Percentiles rank a stretch among this genome's conserved stretches.
Conservation (phyloP, 805 yeast genomes). For the Nakazawaea anatomiae region DNA sequence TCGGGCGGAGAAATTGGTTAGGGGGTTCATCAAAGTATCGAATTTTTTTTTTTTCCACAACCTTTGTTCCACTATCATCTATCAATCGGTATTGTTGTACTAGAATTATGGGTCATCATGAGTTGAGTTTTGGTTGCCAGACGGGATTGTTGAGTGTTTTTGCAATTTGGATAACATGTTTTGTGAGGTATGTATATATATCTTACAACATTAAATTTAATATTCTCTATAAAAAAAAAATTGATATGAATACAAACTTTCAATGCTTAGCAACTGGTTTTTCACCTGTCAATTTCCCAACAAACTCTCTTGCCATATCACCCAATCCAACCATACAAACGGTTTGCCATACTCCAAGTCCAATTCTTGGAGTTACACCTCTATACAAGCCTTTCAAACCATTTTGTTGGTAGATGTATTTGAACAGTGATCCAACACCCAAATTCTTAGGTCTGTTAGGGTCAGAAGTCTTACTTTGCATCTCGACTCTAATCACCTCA, state of each 20-base stretch:
- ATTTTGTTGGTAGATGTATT: constrained; percentile 74
- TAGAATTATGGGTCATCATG: not conserved
- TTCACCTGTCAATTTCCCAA: constrained; percentile 58
- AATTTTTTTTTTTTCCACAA: too few species aligned
- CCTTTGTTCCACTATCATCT: too few species aligned
- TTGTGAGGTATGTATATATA: too few species aligned
- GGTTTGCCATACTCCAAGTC: constrained; percentile 97
- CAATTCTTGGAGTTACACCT: constrained; percentile 96
- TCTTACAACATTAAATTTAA: not conserved
- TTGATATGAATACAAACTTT: not conserved
- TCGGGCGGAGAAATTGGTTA: not conserved
- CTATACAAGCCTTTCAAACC: constrained; percentile 90
- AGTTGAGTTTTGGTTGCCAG: not conserved
- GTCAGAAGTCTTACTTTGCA: constrained; percentile 93
- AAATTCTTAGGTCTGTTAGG: constrained; percentile 94
- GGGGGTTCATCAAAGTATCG: not conserved
- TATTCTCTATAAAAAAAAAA: not conserved
- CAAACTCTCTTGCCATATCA: constrained; percentile 78
- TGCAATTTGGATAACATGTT: not conserved
- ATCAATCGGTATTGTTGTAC: too few species aligned
- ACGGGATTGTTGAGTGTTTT: not conserved
- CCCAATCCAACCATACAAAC: constrained; percentile 98
- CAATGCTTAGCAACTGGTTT: constrained; percentile 33
- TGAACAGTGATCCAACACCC: constrained; percentile 68
- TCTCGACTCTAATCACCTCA: constrained; percentile 95